A percentile compares a stretch with the other conserved stretches of the same genome.
These are phyloP conservation scores for Dictyostelium intermedium DNA, from an alignment of 78 protist genomes.

Conservation along the genomic window DNA sequence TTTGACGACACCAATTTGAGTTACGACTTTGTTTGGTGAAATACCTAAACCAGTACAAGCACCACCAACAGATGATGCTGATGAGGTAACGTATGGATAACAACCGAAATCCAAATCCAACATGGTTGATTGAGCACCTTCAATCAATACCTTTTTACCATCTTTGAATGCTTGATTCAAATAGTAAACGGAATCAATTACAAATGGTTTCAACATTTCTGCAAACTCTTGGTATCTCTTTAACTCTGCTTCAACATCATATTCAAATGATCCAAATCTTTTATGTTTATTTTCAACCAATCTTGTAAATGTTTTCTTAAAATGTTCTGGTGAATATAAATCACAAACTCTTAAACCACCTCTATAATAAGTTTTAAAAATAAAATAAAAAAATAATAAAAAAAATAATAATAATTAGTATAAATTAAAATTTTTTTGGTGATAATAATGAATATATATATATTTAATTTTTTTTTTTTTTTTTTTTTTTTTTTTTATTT, in stretches of 20 bases:
- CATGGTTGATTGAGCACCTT: conserved; percentile 96
- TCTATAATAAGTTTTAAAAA: conserved; percentile 61
- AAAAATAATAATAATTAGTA: not conserved
- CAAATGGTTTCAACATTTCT: conserved; percentile 84
- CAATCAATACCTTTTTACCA: conserved; percentile 85
- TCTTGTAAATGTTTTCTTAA: conserved; percentile 47
- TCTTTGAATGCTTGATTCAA: conserved; percentile 72
- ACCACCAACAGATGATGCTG: conserved; percentile 92
- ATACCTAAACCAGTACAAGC: conserved; percentile 93
- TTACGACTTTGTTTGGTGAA: conserved; percentile 85
- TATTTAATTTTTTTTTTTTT: not conserved
- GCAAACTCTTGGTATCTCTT: conserved; percentile 77
- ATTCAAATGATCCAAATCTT: conserved; percentile 77
- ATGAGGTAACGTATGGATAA: conserved; percentile 96
- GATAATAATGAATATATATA: too few relatives aligned
- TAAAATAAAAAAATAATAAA: not conserved
- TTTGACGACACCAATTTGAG: conserved; percentile 95
- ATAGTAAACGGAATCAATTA: conserved; percentile 88
- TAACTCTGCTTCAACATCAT: conserved; percentile 89
- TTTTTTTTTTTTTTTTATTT: not conserved
- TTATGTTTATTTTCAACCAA: conserved; percentile 54
- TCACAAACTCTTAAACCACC: conserved; percentile 90
- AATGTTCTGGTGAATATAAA: conserved; percentile 75
- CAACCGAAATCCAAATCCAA: conserved; percentile 96
- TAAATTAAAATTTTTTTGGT: too few relatives aligned